These are phyloP conservation scores for Cytospora chrysosperma DNA, from an alignment of 2,329 filamentous ascomycete species.

Conservation along the genomic window DNA sequence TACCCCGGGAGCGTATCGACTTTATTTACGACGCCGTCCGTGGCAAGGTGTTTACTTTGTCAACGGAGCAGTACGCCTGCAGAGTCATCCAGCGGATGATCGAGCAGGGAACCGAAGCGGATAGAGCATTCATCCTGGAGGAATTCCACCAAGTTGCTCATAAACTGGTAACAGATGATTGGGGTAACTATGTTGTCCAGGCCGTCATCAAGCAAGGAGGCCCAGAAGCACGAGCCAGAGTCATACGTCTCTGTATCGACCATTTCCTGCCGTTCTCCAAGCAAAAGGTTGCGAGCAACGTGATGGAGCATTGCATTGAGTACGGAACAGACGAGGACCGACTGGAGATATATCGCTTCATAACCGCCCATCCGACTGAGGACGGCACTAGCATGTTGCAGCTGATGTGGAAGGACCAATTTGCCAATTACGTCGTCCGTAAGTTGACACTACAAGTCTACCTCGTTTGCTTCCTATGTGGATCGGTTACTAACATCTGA, in stretches of 20 bases:
- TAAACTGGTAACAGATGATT: slow-evolving; percentile 79
- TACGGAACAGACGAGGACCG: slow-evolving; percentile 69
- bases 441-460: slow-evolving; percentile 46
- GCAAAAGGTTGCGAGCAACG: slow-evolving; percentile 96
- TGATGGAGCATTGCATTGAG: slow-evolving; percentile 89
- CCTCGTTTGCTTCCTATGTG: background rate
- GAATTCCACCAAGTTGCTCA: slow-evolving; percentile 75
- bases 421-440: slow-evolving; percentile 96
- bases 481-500: slow-evolving; percentile 27
- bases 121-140: slow-evolving; percentile 69
- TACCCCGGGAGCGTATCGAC: slow-evolving; percentile 74
- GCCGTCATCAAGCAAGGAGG: slow-evolving; percentile 82
- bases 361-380: slow-evolving; percentile 55
- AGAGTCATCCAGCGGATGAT: slow-evolving; percentile 91
- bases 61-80: slow-evolving; percentile 82
- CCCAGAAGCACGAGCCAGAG: slow-evolving; percentile 66
- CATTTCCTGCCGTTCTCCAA: slow-evolving; percentile 77
- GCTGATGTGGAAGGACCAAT: slow-evolving; percentile 83
- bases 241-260: slow-evolving; percentile 71
- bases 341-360: slow-evolving; percentile 62
- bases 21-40: slow-evolving; percentile 83
- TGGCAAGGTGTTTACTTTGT: slow-evolving; percentile 70
- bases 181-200: slow-evolving; percentile 94
- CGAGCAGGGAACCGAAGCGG: slow-evolving; percentile 72
- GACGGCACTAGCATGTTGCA: slow-evolving; percentile 71